These are phyloP conservation scores for Boletus rufocinnamomeus DNA, from an alignment of 768 basidiomycete species.

Conservation along the genomic window DNA sequence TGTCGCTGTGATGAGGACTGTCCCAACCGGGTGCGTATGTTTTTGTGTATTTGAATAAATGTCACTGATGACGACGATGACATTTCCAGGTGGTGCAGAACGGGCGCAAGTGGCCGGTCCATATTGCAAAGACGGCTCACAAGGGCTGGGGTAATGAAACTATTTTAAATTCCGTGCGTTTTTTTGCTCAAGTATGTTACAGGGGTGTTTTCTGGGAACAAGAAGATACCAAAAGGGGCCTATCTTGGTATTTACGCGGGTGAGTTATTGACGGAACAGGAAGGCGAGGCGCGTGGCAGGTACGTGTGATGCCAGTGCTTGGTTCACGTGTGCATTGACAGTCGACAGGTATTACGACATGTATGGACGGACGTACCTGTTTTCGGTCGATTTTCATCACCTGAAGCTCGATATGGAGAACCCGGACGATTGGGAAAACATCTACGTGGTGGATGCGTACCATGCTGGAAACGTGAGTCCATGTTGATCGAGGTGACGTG, in stretches of 20 bases:
- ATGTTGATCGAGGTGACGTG: background rate
- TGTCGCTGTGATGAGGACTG: constrained; percentile 85
- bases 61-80: background rate
- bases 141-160: constrained; percentile 82
- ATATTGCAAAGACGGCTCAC: constrained; percentile 65
- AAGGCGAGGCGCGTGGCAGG: constrained; percentile 67
- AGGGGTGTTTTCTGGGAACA: constrained; percentile 73
- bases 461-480: constrained; percentile 79
- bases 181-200: background rate
- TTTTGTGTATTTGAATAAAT: background rate
- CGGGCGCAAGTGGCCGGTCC: constrained; percentile 64
- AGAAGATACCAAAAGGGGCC: constrained; percentile 64
- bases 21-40: constrained; percentile 62
- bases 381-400: constrained; percentile 79
- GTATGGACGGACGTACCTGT: constrained; percentile 76
- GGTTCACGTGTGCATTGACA: background rate
- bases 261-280: constrained; percentile 71
- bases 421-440: constrained; percentile 28
- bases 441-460: constrained; percentile 80
- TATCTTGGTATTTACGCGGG: constrained; percentile 88
- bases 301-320: constrained; percentile 37
- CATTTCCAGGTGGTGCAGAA: constrained; percentile 72
- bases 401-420: constrained; percentile 41
- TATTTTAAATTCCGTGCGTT: background rate
- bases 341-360: constrained; percentile 65